Percentiles rank a stretch among this genome's conserved stretches.
phyloP scores from a whole-genome alignment of 2,329 filamentous ascomycete genomes.

The Emmonsiellopsis sp. region DNA sequence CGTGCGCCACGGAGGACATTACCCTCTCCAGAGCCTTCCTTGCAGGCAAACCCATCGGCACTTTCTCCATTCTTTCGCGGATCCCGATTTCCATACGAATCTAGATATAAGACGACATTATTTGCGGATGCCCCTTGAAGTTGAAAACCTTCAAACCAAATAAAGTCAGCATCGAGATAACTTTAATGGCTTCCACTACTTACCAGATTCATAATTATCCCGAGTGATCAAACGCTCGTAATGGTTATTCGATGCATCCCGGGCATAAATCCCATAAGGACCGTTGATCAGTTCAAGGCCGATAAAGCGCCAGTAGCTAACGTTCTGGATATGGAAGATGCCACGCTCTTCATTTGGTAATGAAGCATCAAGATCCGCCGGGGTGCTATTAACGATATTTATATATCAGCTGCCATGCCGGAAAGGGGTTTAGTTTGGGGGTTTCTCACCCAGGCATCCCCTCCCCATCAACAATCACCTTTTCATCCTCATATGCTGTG shows the following conservation, averaged over 20 bases:
- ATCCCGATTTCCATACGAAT: constrained; percentile 38
- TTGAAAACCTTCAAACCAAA: constrained; percentile 23
- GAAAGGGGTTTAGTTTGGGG: not conserved
- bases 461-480: constrained; percentile 40
- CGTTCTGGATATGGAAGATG: constrained; percentile 38
- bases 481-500: constrained; percentile 34
- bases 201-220: constrained; percentile 27
- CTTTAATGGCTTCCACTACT: not conserved
- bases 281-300: constrained; percentile 30
- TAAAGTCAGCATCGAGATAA: not conserved
- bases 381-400: constrained; percentile 22
- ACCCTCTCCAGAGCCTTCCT: constrained; percentile 38
- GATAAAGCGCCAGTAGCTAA: constrained; percentile 39
- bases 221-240: constrained; percentile 28
- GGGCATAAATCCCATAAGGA: constrained; percentile 29
- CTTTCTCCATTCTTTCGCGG: constrained; percentile 45
- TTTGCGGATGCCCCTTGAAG: constrained; percentile 25
- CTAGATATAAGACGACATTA: constrained; percentile 35
- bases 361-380: constrained; percentile 30
- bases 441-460: constrained; percentile 12
- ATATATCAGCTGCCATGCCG: not conserved
- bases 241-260: constrained; percentile 26
- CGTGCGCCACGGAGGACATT: constrained; percentile 38
- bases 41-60: constrained; percentile 42
- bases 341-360: constrained; percentile 36